phyloP scores from a whole-genome alignment of 2,329 filamentous ascomycete species.

The Venturia nashicola region DNA sequence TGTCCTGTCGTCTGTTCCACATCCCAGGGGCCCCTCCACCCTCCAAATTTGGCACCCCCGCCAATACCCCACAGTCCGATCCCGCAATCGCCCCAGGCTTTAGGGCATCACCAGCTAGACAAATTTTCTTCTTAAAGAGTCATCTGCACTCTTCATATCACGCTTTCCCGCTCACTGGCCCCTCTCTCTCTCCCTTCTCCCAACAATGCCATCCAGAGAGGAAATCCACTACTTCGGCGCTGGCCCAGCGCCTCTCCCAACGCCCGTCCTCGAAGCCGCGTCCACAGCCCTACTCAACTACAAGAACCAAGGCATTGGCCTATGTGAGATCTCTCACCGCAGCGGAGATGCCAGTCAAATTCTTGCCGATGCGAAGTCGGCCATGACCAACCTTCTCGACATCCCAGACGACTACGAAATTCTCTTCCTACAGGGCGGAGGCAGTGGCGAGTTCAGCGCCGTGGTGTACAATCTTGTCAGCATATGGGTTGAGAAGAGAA shows the following conservation, averaged over 20 bases:
- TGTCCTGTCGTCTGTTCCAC: background rate
- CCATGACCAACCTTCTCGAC: conserved; percentile 61
- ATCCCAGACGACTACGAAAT: conserved; percentile 81
- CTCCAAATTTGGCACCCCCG: too few relatives aligned
- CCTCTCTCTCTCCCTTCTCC: background rate
- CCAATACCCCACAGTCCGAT: background rate
- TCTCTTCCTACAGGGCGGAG: conserved; percentile 78
- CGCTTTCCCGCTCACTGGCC: background rate
- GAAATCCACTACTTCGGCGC: conserved; percentile 83
- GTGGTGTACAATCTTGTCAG: conserved; percentile 74
- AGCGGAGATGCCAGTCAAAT: conserved; percentile 67
- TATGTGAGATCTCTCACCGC: conserved; percentile 85
- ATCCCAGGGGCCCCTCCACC: background rate
- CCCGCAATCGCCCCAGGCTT: background rate
- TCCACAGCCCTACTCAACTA: conserved; percentile 71
- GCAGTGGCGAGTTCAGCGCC: conserved; percentile 74
- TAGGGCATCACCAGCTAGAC: background rate
- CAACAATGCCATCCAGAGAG: conserved; percentile 54
- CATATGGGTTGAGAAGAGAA: conserved; percentile 65
- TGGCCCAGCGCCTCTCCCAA: conserved; percentile 78
- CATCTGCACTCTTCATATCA: background rate
- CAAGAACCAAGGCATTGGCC: conserved; percentile 66
- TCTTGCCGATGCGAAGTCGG: conserved; percentile 64
- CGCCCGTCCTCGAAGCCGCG: conserved; percentile 64
- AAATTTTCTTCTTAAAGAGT: background rate